phyloP scores from a whole-genome alignment of 2,329 filamentous ascomycete species.

The Fusarium pininemorale region DNA sequence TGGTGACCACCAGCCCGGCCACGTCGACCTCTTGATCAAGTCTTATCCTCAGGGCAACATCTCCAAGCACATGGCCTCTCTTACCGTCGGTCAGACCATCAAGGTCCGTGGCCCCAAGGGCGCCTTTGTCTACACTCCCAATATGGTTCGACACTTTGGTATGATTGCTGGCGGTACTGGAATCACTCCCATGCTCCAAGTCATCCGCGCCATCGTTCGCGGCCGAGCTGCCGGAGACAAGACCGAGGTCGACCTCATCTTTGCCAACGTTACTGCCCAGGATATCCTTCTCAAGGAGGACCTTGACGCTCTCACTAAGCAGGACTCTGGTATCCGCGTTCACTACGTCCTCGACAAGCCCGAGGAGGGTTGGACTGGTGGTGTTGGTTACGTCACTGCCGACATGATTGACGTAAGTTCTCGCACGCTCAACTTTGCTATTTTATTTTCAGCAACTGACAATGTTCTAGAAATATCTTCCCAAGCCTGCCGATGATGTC shows the following conservation, averaged over 20 bases:
- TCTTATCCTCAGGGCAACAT: slow-evolving; percentile 98
- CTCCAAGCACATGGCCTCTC: slow-evolving; percentile 86
- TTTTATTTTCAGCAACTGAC: slow-evolving; percentile 32
- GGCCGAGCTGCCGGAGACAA: slow-evolving; percentile 81
- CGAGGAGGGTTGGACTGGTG: slow-evolving; percentile 89
- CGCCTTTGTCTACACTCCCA: slow-evolving; percentile 95
- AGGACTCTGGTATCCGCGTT: slow-evolving; percentile 84
- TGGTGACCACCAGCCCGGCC: slow-evolving; percentile 86
- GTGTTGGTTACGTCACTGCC: slow-evolving; percentile 91
- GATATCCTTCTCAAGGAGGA: slow-evolving; percentile 96
- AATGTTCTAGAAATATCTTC: slow-evolving; percentile 72
- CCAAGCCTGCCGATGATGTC: slow-evolving; percentile 83
- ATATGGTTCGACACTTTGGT: slow-evolving; percentile 95
- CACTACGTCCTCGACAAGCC: slow-evolving; percentile 98
- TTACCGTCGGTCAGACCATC: slow-evolving; percentile 86
- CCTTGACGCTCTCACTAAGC: slow-evolving; percentile 78
- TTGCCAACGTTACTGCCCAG: slow-evolving; percentile 92
- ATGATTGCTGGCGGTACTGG: slow-evolving; percentile 99
- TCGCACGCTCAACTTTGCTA: slow-evolving; percentile 18
- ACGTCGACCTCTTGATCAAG: slow-evolving; percentile 98
- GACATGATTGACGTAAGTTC: slow-evolving; percentile 88
- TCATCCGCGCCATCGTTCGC: slow-evolving; percentile 88
- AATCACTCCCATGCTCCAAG: slow-evolving; percentile 98
- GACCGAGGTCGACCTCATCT: slow-evolving; percentile 93
- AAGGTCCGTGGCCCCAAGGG: slow-evolving; percentile 95